A percentile compares a stretch with the other conserved stretches of the same genome.
Evolutionary conservation across 2,329 filamentous ascomycete genomes (phyloP).

Genomic region (Hymenoscyphus scutula): DNA sequence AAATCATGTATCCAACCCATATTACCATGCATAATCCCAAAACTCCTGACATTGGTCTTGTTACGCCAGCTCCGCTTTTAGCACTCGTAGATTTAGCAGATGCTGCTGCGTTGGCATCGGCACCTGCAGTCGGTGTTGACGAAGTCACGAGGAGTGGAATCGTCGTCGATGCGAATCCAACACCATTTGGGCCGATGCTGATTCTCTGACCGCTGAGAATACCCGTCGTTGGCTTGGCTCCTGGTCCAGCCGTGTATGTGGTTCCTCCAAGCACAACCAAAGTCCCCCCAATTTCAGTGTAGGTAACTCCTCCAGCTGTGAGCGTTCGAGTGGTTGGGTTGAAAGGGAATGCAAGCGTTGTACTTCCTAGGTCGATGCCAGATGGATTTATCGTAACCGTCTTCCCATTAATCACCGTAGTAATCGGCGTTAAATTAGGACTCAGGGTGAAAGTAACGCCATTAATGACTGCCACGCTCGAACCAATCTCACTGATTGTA

Average conservation of each 20-base stretch:
- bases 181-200: constrained; percentile 30
- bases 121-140: constrained; percentile 6
- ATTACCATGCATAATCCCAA: constrained; percentile 15
- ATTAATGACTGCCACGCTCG: constrained; percentile 45
- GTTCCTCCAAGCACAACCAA: constrained; percentile 28
- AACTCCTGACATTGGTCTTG: constrained; percentile 14
- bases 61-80: constrained; percentile 17
- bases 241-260: constrained; percentile 28
- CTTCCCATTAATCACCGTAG: constrained; percentile 48
- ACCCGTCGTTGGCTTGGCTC: constrained; percentile 21
- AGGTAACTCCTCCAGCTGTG: constrained; percentile 28
- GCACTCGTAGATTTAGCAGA: constrained; percentile 11
- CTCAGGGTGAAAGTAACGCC: constrained; percentile 53
- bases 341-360: constrained; percentile 26
- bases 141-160: constrained; percentile 19
- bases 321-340: constrained; percentile 25
- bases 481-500: constrained; percentile 31
- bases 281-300: constrained; percentile 26
- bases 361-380: constrained; percentile 41
- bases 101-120: not conserved
- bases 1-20: constrained; percentile 21
- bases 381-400: constrained; percentile 50
- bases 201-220: constrained; percentile 27
- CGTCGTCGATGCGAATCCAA: constrained; percentile 32
- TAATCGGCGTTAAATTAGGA: constrained; percentile 42